phyloP scores from a whole-genome alignment of 2,329 filamentous ascomycete genomes.

The Cercospora sp. region DNA sequence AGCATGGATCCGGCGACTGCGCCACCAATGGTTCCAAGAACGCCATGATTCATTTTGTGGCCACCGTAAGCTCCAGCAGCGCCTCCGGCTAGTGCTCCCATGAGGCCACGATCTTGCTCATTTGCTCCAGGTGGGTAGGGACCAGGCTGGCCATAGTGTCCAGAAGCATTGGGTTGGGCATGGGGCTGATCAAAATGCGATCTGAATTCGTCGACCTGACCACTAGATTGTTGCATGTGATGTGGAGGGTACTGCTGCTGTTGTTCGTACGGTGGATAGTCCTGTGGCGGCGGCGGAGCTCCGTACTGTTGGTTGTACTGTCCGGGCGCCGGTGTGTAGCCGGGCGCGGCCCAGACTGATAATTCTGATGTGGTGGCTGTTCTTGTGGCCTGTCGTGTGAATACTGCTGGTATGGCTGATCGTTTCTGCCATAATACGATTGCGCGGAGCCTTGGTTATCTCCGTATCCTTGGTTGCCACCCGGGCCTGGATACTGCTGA shows the following conservation, averaged over 20 bases:
- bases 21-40: conserved; percentile 60
- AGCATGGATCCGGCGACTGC: conserved; percentile 57
- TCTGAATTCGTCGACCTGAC: conserved; percentile 25
- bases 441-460: conserved; percentile 30
- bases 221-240: conserved; percentile 28
- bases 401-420: conserved; percentile 35
- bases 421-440: conserved; percentile 34
- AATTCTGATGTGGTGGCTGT: conserved; percentile 19
- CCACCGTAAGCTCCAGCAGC: conserved; percentile 60
- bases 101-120: conserved; percentile 57
- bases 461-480: conserved; percentile 4
- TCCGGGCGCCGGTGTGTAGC: conserved; percentile 25
- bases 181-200: conserved; percentile 27
- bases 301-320: conserved; percentile 26
- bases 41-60: conserved; percentile 56
- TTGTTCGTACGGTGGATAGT: conserved; percentile 18
- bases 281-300: conserved; percentile 14
- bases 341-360: conserved; percentile 15
- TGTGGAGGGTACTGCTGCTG: conserved; percentile 12
- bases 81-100: conserved; percentile 58
- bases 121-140: conserved; percentile 16
- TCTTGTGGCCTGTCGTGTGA: conserved; percentile 23
- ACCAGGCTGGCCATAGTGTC: conserved; percentile 21
- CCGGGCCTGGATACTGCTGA: conserved; percentile 9
- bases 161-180: conserved; percentile 14